Percentiles rank a stretch among this genome's conserved stretches.
phyloP scores from a whole-genome alignment of 208 protist genomes.

The Trypanosoma conorhini region DNA sequence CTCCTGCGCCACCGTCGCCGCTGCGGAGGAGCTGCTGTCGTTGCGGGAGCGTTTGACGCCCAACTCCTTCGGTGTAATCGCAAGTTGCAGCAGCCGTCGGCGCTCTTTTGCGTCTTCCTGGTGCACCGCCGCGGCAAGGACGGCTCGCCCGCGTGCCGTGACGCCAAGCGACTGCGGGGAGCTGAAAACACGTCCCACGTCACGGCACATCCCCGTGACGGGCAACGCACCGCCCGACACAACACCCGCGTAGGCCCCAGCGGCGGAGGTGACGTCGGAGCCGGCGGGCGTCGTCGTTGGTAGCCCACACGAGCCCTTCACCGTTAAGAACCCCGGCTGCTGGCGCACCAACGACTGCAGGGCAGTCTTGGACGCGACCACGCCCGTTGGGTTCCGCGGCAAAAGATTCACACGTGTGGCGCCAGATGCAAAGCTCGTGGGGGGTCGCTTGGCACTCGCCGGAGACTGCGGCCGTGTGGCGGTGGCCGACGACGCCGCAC shows the following conservation, averaged over 20 bases:
- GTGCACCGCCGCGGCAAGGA: slow-evolving; percentile 48
- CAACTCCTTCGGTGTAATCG: slow-evolving; percentile 2
- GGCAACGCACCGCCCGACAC: slow-evolving; percentile 36
- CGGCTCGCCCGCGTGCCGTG: slow-evolving; percentile 48
- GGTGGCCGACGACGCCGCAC: background rate
- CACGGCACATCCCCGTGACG: slow-evolving; percentile 24
- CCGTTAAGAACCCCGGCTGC: slow-evolving; percentile 47
- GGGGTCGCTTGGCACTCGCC: background rate
- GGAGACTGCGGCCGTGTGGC: background rate
- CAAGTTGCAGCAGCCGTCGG: slow-evolving; percentile 39
- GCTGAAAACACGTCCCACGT: slow-evolving; percentile 8
- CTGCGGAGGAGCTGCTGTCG: background rate
- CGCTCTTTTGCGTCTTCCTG: slow-evolving; percentile 39
- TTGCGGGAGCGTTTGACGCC: slow-evolving; percentile 8
- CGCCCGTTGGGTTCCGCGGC: background rate
- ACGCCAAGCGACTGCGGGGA: slow-evolving; percentile 45
- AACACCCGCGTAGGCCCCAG: slow-evolving; percentile 58
- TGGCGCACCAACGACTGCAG: slow-evolving; percentile 4
- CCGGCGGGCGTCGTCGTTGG: slow-evolving; percentile 32
- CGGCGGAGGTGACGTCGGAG: slow-evolving; percentile 19
- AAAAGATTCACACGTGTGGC: slow-evolving; percentile 5
- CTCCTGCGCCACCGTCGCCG: slow-evolving; percentile 10
- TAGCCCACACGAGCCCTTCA: slow-evolving; percentile 52
- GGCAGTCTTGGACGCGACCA: background rate
- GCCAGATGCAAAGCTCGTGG: background rate